phyloP scores from a whole-genome alignment of 768 basidiomycete species.

The Mycena amicta region DNA sequence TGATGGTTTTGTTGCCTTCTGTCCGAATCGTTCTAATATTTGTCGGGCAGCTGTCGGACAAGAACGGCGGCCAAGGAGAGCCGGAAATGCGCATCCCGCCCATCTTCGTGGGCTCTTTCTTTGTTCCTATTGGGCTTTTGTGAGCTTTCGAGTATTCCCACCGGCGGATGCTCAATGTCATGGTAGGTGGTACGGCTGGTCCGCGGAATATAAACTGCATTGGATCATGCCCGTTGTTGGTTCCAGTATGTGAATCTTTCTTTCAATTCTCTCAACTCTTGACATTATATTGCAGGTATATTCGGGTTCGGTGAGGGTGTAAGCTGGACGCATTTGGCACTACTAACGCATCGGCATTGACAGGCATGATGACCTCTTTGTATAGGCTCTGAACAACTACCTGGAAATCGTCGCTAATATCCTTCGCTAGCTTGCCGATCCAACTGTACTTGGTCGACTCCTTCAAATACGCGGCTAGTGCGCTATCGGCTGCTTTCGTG shows the following conservation, averaged over 20 bases:
- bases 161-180: slow-evolving; percentile 12
- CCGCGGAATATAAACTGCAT: slow-evolving; percentile 64
- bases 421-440: slow-evolving; percentile 56
- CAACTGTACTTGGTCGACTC: slow-evolving; percentile 73
- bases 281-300: too few species aligned
- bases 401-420: slow-evolving; percentile 2
- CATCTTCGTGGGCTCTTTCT: slow-evolving; percentile 68
- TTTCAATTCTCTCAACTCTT: too few species aligned
- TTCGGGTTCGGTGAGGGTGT: too few species aligned
- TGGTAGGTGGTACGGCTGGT: slow-evolving; percentile 77
- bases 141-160: slow-evolving; percentile 34
- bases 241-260: slow-evolving; percentile 48
- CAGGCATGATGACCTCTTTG: slow-evolving; percentile 62
- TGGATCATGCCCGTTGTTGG: slow-evolving; percentile 81
- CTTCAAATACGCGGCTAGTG: slow-evolving; percentile 72
- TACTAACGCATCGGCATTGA: not conserved
- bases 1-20: slow-evolving; percentile 11
- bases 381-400: too few species aligned
- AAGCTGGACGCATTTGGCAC: too few species aligned
- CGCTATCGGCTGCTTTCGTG: slow-evolving; percentile 67
- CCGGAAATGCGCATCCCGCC: slow-evolving; percentile 82
- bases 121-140: slow-evolving; percentile 74
- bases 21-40: not conserved
- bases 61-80: slow-evolving; percentile 62
- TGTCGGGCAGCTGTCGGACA: slow-evolving; percentile 44